These are phyloP conservation scores for Neurospora pannonica DNA, from an alignment of 495 filamentous ascomycete genomes.

Conservation along the genomic window DNA sequence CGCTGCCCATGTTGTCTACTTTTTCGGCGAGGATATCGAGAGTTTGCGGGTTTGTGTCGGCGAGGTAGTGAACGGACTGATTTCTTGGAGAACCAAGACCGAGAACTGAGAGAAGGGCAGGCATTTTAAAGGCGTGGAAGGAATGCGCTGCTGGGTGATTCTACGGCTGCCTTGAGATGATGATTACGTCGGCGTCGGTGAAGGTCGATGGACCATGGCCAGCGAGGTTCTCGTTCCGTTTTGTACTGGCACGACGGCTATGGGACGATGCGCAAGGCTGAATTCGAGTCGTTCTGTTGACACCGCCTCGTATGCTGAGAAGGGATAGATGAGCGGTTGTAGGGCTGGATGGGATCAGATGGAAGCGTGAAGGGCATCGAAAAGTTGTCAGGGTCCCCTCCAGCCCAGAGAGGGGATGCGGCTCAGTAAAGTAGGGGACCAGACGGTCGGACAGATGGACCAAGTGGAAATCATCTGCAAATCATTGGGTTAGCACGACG, in stretches of 20 bases:
- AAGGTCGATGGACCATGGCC: not conserved
- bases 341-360: not conserved
- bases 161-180: not conserved
- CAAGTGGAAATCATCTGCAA: not conserved
- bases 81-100: not conserved
- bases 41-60: not conserved
- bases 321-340: not conserved
- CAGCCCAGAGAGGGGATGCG: not conserved
- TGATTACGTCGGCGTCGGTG: not conserved
- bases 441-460: not conserved
- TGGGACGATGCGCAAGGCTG: not conserved
- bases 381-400: not conserved
- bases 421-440: not conserved
- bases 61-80: not conserved
- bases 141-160: not conserved
- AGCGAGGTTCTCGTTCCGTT: not conserved
- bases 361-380: not conserved
- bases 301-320: not conserved
- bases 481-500: not conserved
- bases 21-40: slow-evolving; percentile 15
- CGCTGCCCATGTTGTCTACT: slow-evolving; percentile 4
- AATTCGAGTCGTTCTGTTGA: not conserved
- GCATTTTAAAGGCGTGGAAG: not conserved
- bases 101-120: not conserved
- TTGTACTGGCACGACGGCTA: not conserved